Conservation (phyloP, 768 basidiomycete species). For the Tricholoma flavovirens region DNA sequence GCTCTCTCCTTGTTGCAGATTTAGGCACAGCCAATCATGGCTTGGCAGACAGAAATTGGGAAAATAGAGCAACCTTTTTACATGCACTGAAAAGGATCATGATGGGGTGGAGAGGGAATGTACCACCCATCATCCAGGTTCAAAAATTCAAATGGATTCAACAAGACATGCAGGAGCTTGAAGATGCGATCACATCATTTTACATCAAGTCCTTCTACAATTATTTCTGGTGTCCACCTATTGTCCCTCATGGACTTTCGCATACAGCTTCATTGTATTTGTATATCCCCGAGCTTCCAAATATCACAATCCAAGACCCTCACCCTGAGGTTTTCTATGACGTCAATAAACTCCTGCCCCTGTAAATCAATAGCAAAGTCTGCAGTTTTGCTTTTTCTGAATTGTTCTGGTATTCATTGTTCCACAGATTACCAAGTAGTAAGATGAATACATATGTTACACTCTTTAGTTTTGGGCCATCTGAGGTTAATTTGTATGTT, state of each 20-base stretch:
- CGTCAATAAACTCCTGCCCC: not conserved
- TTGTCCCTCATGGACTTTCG: constrained; percentile 7
- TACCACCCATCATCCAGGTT: not conserved
- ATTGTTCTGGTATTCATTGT: not conserved
- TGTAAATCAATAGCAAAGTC: not conserved
- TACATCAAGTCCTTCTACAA: constrained; percentile 9
- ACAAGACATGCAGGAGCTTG: constrained; percentile 2
- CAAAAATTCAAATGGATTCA: not conserved
- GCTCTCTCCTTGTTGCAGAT: constrained; percentile 1
- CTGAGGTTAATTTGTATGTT: not conserved
- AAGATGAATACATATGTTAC: not conserved
- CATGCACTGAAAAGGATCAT: constrained; percentile 4
- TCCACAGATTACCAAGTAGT: not conserved
- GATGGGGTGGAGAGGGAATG: constrained; percentile 5
- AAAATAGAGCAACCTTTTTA: constrained; percentile 3
- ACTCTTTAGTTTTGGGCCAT: not conserved
- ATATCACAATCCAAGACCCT: not conserved
- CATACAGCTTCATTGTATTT: not conserved
- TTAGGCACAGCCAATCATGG: constrained; percentile 7
- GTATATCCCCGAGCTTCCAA: not conserved
- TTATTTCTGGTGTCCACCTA: constrained; percentile 6
- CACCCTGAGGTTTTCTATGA: constrained; percentile 5
- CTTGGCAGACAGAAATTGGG: not conserved
- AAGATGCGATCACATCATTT: not conserved
- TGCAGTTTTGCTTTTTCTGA: not conserved